These are phyloP conservation scores for Hapsidospora chrysogenum DNA, from an alignment of 495 filamentous ascomycete genomes.

Conservation along the genomic window DNA sequence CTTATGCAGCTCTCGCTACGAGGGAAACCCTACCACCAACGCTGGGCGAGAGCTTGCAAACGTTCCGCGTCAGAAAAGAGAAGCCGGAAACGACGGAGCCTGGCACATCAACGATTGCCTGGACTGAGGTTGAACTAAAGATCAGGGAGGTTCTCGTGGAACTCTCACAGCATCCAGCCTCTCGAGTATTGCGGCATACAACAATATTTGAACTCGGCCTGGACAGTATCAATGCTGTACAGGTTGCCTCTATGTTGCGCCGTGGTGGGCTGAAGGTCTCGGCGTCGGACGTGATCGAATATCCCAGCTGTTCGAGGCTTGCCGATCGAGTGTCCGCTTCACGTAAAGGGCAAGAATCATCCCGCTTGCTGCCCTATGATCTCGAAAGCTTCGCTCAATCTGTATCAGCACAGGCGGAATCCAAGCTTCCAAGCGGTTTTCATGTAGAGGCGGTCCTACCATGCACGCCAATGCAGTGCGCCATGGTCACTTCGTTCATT, in stretches of 20 bases:
- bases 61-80: too few species aligned
- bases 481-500: conserved; percentile 45
- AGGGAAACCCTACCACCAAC: too few species aligned
- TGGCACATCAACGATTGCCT: conserved; percentile 7
- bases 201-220: conserved; percentile 74
- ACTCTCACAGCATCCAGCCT: conserved; percentile 33
- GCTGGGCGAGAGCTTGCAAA: too few species aligned
- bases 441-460: conserved; percentile 33
- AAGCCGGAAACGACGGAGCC: too few species aligned
- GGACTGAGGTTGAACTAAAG: conserved; percentile 29
- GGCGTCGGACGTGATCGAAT: conserved; percentile 53
- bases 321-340: conserved; percentile 6
- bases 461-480: conserved; percentile 46
- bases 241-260: conserved; percentile 48
- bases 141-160: conserved; percentile 40
- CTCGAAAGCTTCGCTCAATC: conserved; percentile 15
- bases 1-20: background rate
- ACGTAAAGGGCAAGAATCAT: background rate
- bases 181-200: conserved; percentile 33
- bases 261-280: conserved; percentile 35
- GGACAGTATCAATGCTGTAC: conserved; percentile 77
- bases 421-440: background rate
- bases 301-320: conserved; percentile 33
- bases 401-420: conserved; percentile 10
- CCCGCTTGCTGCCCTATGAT: conserved; percentile 18